A percentile compares a stretch with the other conserved stretches of the same genome.
Evolutionary conservation across 495 filamentous ascomycete species (phyloP).

Genomic region (Articulospora tetracladia): DNA sequence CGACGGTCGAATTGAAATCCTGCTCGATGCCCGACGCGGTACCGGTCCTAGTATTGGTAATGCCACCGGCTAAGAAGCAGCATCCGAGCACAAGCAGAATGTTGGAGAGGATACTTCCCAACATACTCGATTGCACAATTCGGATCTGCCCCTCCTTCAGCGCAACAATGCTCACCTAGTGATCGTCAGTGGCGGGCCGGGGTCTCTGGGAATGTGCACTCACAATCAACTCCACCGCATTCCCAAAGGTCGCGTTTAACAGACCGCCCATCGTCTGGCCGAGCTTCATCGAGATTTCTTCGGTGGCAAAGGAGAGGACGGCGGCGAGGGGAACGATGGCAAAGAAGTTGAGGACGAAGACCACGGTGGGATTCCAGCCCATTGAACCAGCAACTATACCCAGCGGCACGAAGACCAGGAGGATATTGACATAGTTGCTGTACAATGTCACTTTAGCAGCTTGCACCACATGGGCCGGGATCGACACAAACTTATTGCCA

Average conservation of each 20-base stretch:
- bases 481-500: slow-evolving; percentile 49
- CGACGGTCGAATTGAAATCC: slow-evolving; percentile 79
- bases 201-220: neutral
- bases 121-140: slow-evolving; percentile 96
- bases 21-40: slow-evolving; percentile 55
- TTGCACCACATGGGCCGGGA: slow-evolving; percentile 49
- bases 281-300: slow-evolving; percentile 79
- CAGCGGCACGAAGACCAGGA: slow-evolving; percentile 85
- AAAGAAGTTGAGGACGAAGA: slow-evolving; percentile 90
- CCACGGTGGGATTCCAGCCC: slow-evolving; percentile 68
- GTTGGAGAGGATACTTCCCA: slow-evolving; percentile 94
- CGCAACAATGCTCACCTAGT: slow-evolving; percentile 89
- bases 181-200: slow-evolving; percentile 11
- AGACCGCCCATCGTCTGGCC: slow-evolving; percentile 90
- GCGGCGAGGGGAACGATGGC: slow-evolving; percentile 94
- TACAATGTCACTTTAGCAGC: slow-evolving; percentile 48
- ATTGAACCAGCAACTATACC: slow-evolving; percentile 75
- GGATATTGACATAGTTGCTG: slow-evolving; percentile 77
- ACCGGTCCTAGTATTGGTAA: slow-evolving; percentile 47
- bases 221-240: slow-evolving; percentile 97
- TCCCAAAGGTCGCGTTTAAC: slow-evolving; percentile 95
- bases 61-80: slow-evolving; percentile 90
- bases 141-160: slow-evolving; percentile 80
- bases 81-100: slow-evolving; percentile 92
- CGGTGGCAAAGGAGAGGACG: slow-evolving; percentile 90